Percentiles rank a stretch among this genome's conserved stretches.
phyloP scores from a whole-genome alignment of 2,329 filamentous ascomycete genomes.

The Scedosporium apiospermum region DNA sequence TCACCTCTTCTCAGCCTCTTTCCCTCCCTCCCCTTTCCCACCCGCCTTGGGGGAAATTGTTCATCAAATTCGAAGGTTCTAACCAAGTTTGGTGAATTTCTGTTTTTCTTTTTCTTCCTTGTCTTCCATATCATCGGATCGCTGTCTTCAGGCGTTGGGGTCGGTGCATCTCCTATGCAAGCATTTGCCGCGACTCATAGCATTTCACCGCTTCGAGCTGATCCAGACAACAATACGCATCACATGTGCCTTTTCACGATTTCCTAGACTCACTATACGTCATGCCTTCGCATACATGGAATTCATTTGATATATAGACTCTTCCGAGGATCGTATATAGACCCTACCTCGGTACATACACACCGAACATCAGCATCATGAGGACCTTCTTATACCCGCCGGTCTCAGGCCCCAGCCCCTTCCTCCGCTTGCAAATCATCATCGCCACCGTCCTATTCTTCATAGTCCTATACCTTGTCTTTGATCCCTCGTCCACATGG shows the following conservation, averaged over 20 bases:
- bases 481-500: background rate
- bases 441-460: background rate
- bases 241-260: too few relatives aligned
- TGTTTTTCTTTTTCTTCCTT: background rate
- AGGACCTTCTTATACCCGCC: background rate
- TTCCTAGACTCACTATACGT: too few relatives aligned
- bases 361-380: background rate
- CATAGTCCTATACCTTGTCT: background rate
- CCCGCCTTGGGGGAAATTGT: background rate
- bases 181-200: too few relatives aligned
- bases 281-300: background rate
- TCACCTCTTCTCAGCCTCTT: background rate
- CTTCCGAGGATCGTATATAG: too few relatives aligned
- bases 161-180: too few relatives aligned
- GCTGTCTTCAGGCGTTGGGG: too few relatives aligned
- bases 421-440: background rate
- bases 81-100: background rate
- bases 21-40: background rate
- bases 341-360: too few relatives aligned
- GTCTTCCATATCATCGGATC: background rate
- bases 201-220: too few relatives aligned
- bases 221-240: too few relatives aligned
- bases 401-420: background rate
- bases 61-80: background rate
- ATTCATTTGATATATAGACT: background rate